Evolutionary conservation across 805 yeast species (phyloP).

Genomic region (Cyberlindnera mrakii): DNA sequence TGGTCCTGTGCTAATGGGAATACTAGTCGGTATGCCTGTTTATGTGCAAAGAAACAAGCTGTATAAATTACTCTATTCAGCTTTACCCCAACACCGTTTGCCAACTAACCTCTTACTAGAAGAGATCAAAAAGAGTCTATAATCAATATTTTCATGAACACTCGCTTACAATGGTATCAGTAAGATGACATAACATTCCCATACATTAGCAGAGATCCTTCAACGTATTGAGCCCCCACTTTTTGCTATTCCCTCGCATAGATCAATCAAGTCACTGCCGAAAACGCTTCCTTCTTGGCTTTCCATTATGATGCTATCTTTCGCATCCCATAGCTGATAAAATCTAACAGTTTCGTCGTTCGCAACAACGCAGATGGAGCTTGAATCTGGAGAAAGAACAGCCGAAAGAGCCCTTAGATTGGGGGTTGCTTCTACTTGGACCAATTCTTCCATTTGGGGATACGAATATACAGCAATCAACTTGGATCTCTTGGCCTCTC

Average conservation of each 20-base stretch:
- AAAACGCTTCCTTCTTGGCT: conserved; percentile 40
- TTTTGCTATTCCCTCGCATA: conserved; percentile 46
- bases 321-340: conserved; percentile 61
- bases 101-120: not conserved
- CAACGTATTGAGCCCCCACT: conserved; percentile 24
- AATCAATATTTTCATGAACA: too few species aligned
- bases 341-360: conserved; percentile 76
- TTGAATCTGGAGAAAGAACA: conserved; percentile 56
- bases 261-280: conserved; percentile 54
- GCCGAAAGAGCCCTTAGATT: conserved; percentile 62
- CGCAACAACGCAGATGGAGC: conserved; percentile 63
- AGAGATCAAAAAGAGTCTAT: not conserved
- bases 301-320: conserved; percentile 29
- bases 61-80: conserved; percentile 46
- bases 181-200: not conserved
- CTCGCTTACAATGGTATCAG: too few species aligned
- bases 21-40: conserved; percentile 39
- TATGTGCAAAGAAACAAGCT: conserved; percentile 41
- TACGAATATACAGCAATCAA: conserved; percentile 59
- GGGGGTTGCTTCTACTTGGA: conserved; percentile 43
- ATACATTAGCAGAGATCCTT: not conserved
- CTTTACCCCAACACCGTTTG: conserved; percentile 33
- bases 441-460: conserved; percentile 49
- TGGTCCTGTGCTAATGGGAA: conserved; percentile 29
- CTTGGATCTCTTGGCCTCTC: conserved; percentile 43